phyloP scores from a whole-genome alignment of 371 early-diverging fungal genomes.

The Nematocida sp. region DNA sequence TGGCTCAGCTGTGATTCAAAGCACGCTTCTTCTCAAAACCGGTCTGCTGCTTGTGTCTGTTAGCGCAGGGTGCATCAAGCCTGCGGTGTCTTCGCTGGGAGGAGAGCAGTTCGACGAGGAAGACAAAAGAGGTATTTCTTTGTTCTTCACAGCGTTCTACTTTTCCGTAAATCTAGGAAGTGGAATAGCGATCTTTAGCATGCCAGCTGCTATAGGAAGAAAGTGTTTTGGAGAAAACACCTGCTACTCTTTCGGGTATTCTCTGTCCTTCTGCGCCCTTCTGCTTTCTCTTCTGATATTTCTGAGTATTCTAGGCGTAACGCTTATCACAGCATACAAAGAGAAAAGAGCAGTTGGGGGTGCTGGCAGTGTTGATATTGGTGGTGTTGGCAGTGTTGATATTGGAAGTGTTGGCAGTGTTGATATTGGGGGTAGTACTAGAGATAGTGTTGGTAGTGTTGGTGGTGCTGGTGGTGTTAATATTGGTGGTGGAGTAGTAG shows the following conservation, averaged over 20 bases:
- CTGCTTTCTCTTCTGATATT: not conserved
- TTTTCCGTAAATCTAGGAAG: slow-evolving; percentile 74
- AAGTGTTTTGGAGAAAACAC: not conserved
- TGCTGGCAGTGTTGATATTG: not conserved
- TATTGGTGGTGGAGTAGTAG: not conserved
- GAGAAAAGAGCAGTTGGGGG: not conserved
- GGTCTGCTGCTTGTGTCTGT: slow-evolving; percentile 70
- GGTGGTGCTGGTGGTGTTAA: too few relatives aligned
- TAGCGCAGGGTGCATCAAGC: slow-evolving; percentile 80
- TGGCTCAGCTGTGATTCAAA: slow-evolving; percentile 65
- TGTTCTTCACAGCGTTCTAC: slow-evolving; percentile 71
- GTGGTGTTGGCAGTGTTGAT: not conserved
- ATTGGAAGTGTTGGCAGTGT: too few relatives aligned
- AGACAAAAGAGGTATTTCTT: slow-evolving; percentile 37
- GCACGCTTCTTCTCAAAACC: slow-evolving; percentile 68
- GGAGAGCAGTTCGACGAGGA: slow-evolving; percentile 68
- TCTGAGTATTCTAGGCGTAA: not conserved
- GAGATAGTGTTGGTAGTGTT: not conserved
- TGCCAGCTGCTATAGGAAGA: slow-evolving; percentile 21
- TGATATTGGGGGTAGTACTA: too few relatives aligned
- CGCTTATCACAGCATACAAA: not conserved
- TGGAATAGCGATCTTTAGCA: slow-evolving; percentile 52
- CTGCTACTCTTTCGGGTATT: slow-evolving; percentile 26
- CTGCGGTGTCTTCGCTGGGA: slow-evolving; percentile 69
- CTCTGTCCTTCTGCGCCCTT: slow-evolving; percentile 3